Percentiles rank a stretch among this genome's conserved stretches.
Conservation (phyloP, 495 filamentous ascomycete genomes). For the Penicillium malachiteum region DNA sequence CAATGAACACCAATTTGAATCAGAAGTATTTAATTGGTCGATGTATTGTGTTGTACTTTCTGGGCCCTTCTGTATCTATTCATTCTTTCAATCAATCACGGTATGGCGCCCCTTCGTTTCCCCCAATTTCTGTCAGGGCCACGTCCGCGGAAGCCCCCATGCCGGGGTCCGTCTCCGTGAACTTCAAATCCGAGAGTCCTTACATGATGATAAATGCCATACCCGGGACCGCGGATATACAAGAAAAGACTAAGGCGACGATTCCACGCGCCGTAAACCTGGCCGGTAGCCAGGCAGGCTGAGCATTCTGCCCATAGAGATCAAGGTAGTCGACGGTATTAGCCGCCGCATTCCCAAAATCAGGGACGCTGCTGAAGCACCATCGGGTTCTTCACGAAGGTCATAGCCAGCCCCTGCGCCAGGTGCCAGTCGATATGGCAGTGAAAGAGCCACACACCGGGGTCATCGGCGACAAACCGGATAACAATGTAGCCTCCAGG, state of each 20-base stretch:
- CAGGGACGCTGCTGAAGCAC: slow-evolving; percentile 56
- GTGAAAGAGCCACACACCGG: slow-evolving; percentile 58
- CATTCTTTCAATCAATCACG: no score
- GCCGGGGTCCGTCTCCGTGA: no score
- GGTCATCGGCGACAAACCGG: slow-evolving; percentile 65
- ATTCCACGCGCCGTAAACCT: slow-evolving; percentile 76
- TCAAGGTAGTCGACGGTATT: slow-evolving; percentile 64
- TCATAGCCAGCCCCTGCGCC: slow-evolving; percentile 39
- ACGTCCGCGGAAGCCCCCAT: no score
- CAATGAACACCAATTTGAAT: no score
- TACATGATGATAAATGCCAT: slow-evolving; percentile 69
- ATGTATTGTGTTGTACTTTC: no score
- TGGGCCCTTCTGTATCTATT: no score
- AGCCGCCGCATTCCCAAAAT: slow-evolving; percentile 72
- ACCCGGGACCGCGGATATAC: slow-evolving; percentile 65
- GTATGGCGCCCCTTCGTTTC: no score
- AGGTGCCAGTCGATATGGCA: slow-evolving; percentile 72
- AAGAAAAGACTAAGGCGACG: slow-evolving; percentile 72
- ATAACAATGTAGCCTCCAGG: slow-evolving; percentile 59
- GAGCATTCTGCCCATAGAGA: slow-evolving; percentile 57
- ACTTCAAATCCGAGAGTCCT: slow-evolving; percentile 30
- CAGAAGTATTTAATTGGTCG: no score
- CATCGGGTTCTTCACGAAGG: slow-evolving; percentile 57
- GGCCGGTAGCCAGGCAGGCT: slow-evolving; percentile 56
- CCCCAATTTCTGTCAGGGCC: no score